Evolutionary conservation across 257 asterid genomes (phyloP).

Genomic region (Solanum chiquidenum): DNA sequence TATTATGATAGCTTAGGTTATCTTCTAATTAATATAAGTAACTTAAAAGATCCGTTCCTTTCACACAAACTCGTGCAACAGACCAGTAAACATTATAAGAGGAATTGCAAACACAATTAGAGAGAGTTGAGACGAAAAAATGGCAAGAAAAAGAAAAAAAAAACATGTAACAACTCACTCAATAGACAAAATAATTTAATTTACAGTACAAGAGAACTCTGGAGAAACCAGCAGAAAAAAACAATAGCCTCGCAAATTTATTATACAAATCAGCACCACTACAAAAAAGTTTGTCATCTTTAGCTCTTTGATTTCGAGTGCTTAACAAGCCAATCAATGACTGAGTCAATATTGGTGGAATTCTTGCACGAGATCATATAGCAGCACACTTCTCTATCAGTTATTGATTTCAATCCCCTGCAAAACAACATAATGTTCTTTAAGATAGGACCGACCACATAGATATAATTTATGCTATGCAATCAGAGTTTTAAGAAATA

Average conservation of each 20-base stretch:
- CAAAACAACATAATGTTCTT: background rate
- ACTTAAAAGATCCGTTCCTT: background rate
- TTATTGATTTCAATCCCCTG: conserved; percentile 77
- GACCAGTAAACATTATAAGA: background rate
- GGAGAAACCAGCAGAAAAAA: background rate
- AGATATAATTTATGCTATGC: background rate
- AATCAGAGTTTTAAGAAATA: background rate
- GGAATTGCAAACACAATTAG: background rate
- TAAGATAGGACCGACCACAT: background rate
- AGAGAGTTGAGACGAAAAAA: background rate
- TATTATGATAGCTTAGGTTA: background rate
- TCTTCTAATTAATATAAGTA: background rate
- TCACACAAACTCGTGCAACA: background rate
- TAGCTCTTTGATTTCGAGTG: conserved; percentile 89
- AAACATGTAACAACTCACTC: conserved; percentile 5
- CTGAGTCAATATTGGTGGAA: conserved; percentile 89
- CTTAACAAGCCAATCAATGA: conserved; percentile 92
- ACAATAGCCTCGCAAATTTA: conserved; percentile 4
- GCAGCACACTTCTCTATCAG: conserved; percentile 97
- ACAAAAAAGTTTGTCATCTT: conserved; percentile 2
- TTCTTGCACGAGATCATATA: conserved; percentile 96
- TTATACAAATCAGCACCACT: conserved; percentile 13
- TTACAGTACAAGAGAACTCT: conserved; percentile 2
- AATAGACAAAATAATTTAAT: background rate
- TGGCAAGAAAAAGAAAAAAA: background rate